phyloP scores from a whole-genome alignment of 2,329 filamentous ascomycete species.

The Grosmannia penicillata region DNA sequence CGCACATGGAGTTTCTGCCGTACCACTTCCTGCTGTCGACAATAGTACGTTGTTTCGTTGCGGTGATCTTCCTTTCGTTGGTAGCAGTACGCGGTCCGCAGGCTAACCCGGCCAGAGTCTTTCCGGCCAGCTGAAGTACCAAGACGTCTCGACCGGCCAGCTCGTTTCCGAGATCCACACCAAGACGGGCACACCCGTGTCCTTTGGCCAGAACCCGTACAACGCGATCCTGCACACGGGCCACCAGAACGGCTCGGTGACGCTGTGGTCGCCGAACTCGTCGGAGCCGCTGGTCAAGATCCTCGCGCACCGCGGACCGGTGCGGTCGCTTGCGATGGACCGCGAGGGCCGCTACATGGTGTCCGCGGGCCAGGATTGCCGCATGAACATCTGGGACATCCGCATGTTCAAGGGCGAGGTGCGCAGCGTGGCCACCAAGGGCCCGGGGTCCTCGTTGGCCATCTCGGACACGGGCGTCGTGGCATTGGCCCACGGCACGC shows the following conservation, averaged over 20 bases:
- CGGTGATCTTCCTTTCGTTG: background rate
- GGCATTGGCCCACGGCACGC: conserved; percentile 82
- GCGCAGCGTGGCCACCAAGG: conserved; percentile 70
- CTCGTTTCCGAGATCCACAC: conserved; percentile 77
- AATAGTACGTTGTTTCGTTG: conserved; percentile 40
- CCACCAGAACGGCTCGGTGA: conserved; percentile 89
- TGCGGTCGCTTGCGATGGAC: conserved; percentile 73
- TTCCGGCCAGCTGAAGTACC: conserved; percentile 79
- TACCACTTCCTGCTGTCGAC: conserved; percentile 92
- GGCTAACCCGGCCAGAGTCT: conserved; percentile 37
- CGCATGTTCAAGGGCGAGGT: conserved; percentile 54
- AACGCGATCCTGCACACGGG: conserved; percentile 88
- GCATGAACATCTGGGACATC: conserved; percentile 13
- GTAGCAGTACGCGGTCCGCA: background rate
- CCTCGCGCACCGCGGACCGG: conserved; percentile 76
- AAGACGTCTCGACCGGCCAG: conserved; percentile 86
- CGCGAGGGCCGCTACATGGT: conserved; percentile 58
- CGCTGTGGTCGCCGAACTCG: conserved; percentile 89
- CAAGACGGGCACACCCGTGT: conserved; percentile 66
- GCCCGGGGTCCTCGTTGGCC: conserved; percentile 68
- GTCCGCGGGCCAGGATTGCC: conserved; percentile 12
- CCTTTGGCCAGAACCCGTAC: conserved; percentile 76
- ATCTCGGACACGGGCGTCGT: conserved; percentile 84
- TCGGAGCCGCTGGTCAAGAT: conserved; percentile 80
- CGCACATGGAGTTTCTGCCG: conserved; percentile 87